Evolutionary conservation across 2,329 filamentous ascomycete genomes (phyloP).

Genomic region (Trichoderma guizhouense): DNA sequence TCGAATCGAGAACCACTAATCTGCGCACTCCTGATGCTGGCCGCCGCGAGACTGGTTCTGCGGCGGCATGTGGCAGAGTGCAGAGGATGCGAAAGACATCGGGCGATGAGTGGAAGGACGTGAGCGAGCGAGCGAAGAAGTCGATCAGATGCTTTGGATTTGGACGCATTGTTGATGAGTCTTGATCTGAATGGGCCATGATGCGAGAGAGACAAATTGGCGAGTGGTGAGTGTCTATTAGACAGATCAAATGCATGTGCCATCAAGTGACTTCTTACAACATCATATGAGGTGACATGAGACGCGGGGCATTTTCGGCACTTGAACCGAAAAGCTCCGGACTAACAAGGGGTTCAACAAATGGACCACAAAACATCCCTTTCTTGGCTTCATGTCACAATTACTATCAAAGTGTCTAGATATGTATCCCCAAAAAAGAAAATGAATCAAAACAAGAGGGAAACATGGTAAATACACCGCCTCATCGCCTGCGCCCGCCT

Average conservation of each 20-base stretch:
- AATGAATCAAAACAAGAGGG: not conserved
- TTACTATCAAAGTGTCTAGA: not conserved
- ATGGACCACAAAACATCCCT: not conserved
- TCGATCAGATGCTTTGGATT: conserved; percentile 32
- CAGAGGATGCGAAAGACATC: conserved; percentile 46
- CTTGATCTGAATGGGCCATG: not conserved
- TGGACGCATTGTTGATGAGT: conserved; percentile 11
- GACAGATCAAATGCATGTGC: not conserved
- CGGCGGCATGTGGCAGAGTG: conserved; percentile 33
- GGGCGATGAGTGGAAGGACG: conserved; percentile 42
- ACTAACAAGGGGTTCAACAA: not conserved
- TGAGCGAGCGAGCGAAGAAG: conserved; percentile 44
- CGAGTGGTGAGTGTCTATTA: not conserved
- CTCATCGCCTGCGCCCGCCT: conserved; percentile 2
- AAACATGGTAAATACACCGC: not conserved
- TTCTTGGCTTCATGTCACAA: not conserved
- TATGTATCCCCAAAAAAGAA: conserved; percentile 1
- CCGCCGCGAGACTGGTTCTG: not conserved
- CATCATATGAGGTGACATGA: conserved; percentile 3
- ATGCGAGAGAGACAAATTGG: not conserved
- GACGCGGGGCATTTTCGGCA: conserved; percentile 13
- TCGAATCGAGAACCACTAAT: conserved; percentile 62
- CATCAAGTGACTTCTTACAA: not conserved
- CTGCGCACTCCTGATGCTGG: conserved; percentile 16
- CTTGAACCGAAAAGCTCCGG: not conserved